phyloP scores from a whole-genome alignment of 169 alveolate species.

The Eimeria acervulina region DNA sequence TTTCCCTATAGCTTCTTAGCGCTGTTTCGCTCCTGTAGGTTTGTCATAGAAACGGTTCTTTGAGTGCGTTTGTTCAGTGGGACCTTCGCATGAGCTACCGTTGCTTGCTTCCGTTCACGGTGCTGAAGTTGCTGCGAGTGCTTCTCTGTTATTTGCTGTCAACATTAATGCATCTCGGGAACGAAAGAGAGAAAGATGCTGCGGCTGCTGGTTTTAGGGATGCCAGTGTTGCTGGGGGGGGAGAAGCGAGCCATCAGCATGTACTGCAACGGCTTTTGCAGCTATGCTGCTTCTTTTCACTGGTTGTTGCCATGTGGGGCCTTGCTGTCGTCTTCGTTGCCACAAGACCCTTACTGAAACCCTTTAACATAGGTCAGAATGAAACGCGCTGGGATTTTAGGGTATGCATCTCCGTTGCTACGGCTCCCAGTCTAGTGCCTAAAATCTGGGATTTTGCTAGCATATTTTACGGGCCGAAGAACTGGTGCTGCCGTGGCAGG shows the following conservation, averaged over 20 bases:
- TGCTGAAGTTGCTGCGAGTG: conserved; percentile 69
- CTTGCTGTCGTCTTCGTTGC: conserved; percentile 72
- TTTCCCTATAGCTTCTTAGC: not conserved
- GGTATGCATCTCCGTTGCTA: not conserved
- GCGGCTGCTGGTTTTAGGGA: not conserved
- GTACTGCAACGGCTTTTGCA: conserved; percentile 68
- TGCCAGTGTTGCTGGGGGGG: not conserved
- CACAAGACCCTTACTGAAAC: conserved; percentile 64
- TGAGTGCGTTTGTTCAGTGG: conserved; percentile 62
- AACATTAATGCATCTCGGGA: conserved; percentile 23
- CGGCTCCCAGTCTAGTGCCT: not conserved
- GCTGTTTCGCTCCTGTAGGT: not conserved
- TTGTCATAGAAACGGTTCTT: not conserved
- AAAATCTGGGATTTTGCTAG: not conserved
- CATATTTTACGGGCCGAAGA: not conserved
- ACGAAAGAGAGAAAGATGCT: not conserved
- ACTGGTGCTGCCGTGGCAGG: not conserved
- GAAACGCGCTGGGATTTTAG: not conserved
- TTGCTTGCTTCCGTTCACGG: conserved; percentile 59
- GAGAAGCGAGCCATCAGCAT: conserved; percentile 22
- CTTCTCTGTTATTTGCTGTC: conserved; percentile 56
- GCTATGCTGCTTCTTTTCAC: conserved; percentile 61
- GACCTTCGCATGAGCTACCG: conserved; percentile 71
- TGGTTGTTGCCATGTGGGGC: conserved; percentile 73
- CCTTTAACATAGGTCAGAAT: conserved; percentile 59